Percentiles rank a stretch among this genome's conserved stretches.
These are phyloP conservation scores for Eurotiales sp. DNA, from an alignment of 2,329 filamentous ascomycete species.

Conservation along the genomic window DNA sequence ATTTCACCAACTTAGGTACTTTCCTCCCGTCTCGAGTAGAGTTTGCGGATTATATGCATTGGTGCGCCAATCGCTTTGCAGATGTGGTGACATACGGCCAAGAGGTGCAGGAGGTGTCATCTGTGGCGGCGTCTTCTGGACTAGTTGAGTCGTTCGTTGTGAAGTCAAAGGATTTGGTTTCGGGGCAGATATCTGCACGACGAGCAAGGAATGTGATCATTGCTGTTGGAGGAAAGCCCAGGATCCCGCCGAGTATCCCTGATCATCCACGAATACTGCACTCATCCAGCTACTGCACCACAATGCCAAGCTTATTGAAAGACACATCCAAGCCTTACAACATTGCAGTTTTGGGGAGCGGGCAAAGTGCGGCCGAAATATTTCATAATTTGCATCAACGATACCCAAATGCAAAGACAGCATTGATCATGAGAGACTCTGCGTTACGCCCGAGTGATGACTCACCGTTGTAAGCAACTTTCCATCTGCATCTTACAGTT, in stretches of 20 bases:
- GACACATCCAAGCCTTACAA: conserved; percentile 52
- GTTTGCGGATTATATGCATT: conserved; percentile 93
- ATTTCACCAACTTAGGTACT: conserved; percentile 86
- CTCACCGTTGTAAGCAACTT: conserved; percentile 73
- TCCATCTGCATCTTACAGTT: not conserved
- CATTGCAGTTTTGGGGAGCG: conserved; percentile 81
- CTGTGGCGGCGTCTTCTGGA: not conserved
- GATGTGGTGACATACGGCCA: conserved; percentile 70
- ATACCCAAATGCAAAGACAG: conserved; percentile 77
- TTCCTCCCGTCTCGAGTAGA: conserved; percentile 83
- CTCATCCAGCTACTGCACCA: conserved; percentile 74
- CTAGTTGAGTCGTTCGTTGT: conserved; percentile 65
- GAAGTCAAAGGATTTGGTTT: conserved; percentile 57
- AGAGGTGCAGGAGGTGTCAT: conserved; percentile 65
- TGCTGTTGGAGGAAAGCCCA: conserved; percentile 64
- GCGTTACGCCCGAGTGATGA: conserved; percentile 90
- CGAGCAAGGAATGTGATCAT: conserved; percentile 55
- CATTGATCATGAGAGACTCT: conserved; percentile 74
- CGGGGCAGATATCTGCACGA: conserved; percentile 38
- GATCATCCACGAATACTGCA: conserved; percentile 72
- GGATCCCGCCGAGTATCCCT: conserved; percentile 67
- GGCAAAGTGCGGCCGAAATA: conserved; percentile 92
- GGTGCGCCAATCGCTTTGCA: conserved; percentile 80
- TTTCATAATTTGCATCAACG: conserved; percentile 80
- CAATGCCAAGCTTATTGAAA: conserved; percentile 34